These are phyloP conservation scores for Torulaspora indica DNA, from an alignment of 805 yeast genomes.

Conservation along the genomic window DNA sequence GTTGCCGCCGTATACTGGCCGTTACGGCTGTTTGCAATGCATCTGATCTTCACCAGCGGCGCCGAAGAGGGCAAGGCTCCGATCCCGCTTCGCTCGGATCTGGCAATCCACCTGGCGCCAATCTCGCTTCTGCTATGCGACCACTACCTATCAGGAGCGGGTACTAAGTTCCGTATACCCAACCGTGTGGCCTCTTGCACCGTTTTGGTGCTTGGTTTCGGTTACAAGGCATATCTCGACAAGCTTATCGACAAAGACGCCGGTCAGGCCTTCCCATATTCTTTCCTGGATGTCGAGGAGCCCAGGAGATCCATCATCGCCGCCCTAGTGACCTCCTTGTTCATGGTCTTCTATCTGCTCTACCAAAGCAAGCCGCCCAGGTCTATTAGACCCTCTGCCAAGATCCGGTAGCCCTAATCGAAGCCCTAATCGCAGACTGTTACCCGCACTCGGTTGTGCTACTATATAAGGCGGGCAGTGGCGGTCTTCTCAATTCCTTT, in stretches of 20 bases:
- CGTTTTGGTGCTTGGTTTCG: constrained; percentile 39
- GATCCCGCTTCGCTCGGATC: constrained; percentile 50
- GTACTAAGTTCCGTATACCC: constrained; percentile 38
- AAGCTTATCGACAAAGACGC: constrained; percentile 42
- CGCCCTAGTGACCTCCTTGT: constrained; percentile 40
- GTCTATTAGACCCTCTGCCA: too few relatives aligned
- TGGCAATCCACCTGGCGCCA: constrained; percentile 59
- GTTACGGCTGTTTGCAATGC: constrained; percentile 48
- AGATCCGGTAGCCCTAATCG: background rate
- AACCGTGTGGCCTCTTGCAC: constrained; percentile 40
- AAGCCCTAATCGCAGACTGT: background rate
- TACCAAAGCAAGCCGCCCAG: constrained; percentile 34
- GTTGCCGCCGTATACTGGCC: constrained; percentile 70
- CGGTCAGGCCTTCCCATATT: constrained; percentile 60
- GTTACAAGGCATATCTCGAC: constrained; percentile 53
- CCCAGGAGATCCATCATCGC: constrained; percentile 47
- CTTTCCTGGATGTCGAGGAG: constrained; percentile 54
- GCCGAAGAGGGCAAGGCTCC: constrained; percentile 23
- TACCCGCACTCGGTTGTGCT: background rate
- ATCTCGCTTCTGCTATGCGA: constrained; percentile 48
- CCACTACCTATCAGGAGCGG: constrained; percentile 45
- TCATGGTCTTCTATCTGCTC: constrained; percentile 31
- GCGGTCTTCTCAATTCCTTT: background rate
- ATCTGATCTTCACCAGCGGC: constrained; percentile 42
- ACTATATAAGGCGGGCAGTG: background rate